Conservation (phyloP, 108 stramenopile genomes). For the Bacterosira constricta region DNA sequence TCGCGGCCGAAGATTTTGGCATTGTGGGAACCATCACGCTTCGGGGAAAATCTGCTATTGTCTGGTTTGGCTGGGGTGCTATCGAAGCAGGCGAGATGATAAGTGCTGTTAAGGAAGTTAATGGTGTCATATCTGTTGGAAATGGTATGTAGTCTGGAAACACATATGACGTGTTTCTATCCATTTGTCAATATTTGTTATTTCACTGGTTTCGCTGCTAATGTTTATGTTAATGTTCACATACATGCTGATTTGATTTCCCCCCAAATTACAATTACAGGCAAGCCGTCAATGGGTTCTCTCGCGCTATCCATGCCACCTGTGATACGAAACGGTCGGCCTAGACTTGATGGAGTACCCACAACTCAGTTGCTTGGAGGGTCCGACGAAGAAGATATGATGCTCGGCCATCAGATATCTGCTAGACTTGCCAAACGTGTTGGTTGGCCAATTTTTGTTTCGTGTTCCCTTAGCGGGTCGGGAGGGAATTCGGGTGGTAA, state of each 20-base stretch:
- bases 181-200: background rate
- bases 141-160: background rate
- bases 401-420: constrained; percentile 68
- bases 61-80: constrained; percentile 77
- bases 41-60: constrained; percentile 60
- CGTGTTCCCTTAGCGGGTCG: constrained; percentile 55
- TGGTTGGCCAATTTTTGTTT: constrained; percentile 71
- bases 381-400: constrained; percentile 64
- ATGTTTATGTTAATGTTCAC: background rate
- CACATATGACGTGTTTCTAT: background rate
- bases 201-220: background rate
- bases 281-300: constrained; percentile 67
- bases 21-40: constrained; percentile 71
- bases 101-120: background rate
- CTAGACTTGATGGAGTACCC: constrained; percentile 6
- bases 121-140: background rate
- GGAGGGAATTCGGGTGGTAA: constrained; percentile 6
- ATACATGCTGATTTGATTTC: background rate
- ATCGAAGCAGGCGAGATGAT: constrained; percentile 9
- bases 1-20: constrained; percentile 21
- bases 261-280: constrained; percentile 8
- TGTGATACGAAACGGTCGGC: constrained; percentile 36
- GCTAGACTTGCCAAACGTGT: constrained; percentile 54
- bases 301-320: constrained; percentile 72
- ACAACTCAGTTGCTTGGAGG: constrained; percentile 71